Base-by-base conservation (phyloP, 805 yeast genomes). In the Cyberlindnera euphorbiiphila region DNA sequence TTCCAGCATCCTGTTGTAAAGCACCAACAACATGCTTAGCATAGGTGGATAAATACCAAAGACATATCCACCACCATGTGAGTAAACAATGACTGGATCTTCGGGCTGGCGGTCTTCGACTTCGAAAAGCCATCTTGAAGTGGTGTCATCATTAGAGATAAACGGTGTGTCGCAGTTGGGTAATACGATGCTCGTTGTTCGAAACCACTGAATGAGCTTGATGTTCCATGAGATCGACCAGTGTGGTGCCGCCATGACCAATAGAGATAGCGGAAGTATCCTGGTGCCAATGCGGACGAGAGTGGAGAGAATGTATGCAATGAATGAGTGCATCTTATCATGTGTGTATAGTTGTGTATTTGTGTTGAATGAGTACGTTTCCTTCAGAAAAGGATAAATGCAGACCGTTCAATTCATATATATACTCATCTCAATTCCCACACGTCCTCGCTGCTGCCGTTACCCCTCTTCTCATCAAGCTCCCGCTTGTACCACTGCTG, bases 361-460 rank as follows among this genome's bases (percentile, higher is more conserved):
- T 27, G 29, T n/a, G 6, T 6, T 15, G 12, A 11, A 21, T 21
- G 24, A 21, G 24, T 21, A 11, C 11, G 8, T 11, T 21, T 21
- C 24, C 8, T 11, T 9, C 10, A 11, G 24, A 8, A 8, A 21
- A 11, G 11, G 24, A 21, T 21, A 17, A 16, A 29, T 5, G 23
- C 11, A 28, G 13, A 4, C 22, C 4, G 16, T 28, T 21, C 24
- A 7, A 28, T 28, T 28, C 13, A 18, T 28, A 28, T 28, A 28
- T 28, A 28, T 12, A 28, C 14, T 27, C 25, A 25, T 25, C 47
- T 41, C 16, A 60, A 54, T 37, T 73, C 75, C 98, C 98, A 91
- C 8, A 91, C 69, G 53, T 85, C 91, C 56, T 89, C 96, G 36
- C 91, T 78, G 48, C 83, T 77, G 3, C 96, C 96, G 34, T 67